A percentile compares a stretch with the other conserved stretches of the same genome.
Conservation (phyloP, 2,329 filamentous ascomycete species). For the Didymella pomorum region DNA sequence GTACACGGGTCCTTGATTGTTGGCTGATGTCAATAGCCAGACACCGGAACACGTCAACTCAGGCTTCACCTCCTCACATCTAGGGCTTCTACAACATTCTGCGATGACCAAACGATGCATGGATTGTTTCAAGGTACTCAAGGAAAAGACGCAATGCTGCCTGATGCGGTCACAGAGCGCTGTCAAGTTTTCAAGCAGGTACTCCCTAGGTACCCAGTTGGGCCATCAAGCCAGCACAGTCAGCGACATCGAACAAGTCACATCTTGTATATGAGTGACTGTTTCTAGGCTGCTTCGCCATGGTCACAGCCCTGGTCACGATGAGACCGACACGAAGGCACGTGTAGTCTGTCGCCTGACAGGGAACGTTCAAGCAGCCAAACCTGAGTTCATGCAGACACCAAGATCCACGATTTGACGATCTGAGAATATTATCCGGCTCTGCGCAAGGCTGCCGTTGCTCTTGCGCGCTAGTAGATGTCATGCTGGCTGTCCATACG, state of each 20-base stretch:
- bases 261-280: background rate
- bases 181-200: background rate
- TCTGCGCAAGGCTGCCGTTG: slow-evolving; percentile 11
- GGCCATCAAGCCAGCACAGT: slow-evolving; percentile 4
- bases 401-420: background rate
- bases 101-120: background rate
- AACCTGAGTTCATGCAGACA: slow-evolving; percentile 4
- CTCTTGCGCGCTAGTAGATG: background rate
- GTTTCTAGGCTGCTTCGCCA: background rate
- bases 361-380: background rate
- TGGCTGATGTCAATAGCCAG: slow-evolving; percentile 8
- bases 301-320: slow-evolving; percentile 4
- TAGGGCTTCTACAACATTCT: slow-evolving; percentile 3
- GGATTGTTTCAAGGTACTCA: background rate
- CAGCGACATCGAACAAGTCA: slow-evolving; percentile 1
- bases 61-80: slow-evolving; percentile 13
- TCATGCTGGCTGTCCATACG: background rate
- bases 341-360: slow-evolving; percentile 11
- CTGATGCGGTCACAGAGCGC: background rate
- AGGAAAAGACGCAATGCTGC: slow-evolving; percentile 14
- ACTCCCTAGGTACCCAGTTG: slow-evolving; percentile 7
- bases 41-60: slow-evolving; percentile 19
- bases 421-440: slow-evolving; percentile 12
- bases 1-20: slow-evolving; percentile 17
- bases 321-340: background rate